Base-by-base conservation (phyloP, 129 eudicot species). In the Helianthus tuberosus region DNA sequence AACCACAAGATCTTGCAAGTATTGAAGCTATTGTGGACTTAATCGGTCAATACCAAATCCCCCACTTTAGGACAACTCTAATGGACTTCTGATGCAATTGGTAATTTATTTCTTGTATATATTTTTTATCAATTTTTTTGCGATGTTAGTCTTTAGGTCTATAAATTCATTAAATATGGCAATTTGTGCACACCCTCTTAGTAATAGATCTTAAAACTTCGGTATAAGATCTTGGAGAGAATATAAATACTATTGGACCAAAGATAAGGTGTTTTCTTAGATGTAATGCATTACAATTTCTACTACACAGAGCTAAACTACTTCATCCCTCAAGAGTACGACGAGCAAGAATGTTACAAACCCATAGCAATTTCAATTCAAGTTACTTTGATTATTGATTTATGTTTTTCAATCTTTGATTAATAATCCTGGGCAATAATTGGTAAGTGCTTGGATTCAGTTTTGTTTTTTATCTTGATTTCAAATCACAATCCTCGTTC, bases 31-130 rank as follows among this genome's bases (percentile, higher is more conserved):
- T 27, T 59, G 64, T 59, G 64, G 6, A 6, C 27, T 59, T 11
- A 59, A 25, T 59, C 39, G 25, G 2, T 58, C 38, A 10, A 58
- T 25, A 6, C 64, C 38, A 23, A 15, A 4, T 58, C 39, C 39
- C 38, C 64, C 9, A 1, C n/a, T 25, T 58, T 7, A 4, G 6
- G 27, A 59, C 64, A 59, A 59, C 64, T 59, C 64, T 59, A 3
- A 27, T 25, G 64, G 64, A 9, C 64, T 59, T 59, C 64, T 41
- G 39, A 59, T 59, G 39, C 8, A 15, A 59, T 58, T 59, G 64
- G 64, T 59, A 27, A 59, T 59, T 11, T 11, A 59, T 27, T 59
- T 59, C 64, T 4, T 59, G 11, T 59, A 23, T 27, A n/a, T 32
- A 32, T 55, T 7, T 55, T 8, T 25, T 13, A 16, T 20, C 11